Base-by-base conservation (phyloP, 139 green algal species). In the Trebouxia sp. region DNA sequence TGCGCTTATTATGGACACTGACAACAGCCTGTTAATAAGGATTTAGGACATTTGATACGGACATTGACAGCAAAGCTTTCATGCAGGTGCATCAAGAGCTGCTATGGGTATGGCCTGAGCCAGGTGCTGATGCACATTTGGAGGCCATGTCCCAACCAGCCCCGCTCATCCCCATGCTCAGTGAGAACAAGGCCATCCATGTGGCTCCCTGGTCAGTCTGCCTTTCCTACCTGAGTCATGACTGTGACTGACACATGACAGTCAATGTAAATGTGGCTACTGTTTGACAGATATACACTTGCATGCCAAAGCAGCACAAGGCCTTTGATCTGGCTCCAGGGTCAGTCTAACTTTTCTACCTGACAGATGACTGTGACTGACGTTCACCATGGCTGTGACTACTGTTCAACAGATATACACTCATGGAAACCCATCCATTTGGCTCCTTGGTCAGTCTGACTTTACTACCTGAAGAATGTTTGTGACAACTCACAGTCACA, bases 31-130 rank as follows among this genome's bases (percentile, higher is more conserved):
- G 15, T 53, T 53, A 62, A 28, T 62, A 22, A 32, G 51, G 51
- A 28, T 62, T 15, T 22, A 62, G 28, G 51, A 15, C 28, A 22
- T n/a, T 5, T 24, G 26, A n/a, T 74, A n/a, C 32, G 9, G 12
- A 42, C 35, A 14, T 32, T 53, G 6, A 51, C 35, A 26, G 35
- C 37, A 76, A n/a, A 12, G 72, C 53, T 30, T 28, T 32, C 6
- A 35, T 72, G 70, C 83, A 91, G 85, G 85, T 83, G 62, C 20
- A 78, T 28, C 47, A 87, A 17, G 82, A 83, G 6, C 56, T 92
- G 82, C 65, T 92, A 75, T 92, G 82, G 80, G 87, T 91, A 50
- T 92, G 84, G 84, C 79, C 83, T 7, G 80, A 90, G 5, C 26
- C 78, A 9, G 51, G 55, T 14, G 65, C 80, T 8, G 38, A 12